Base-by-base conservation (phyloP, 2,329 filamentous ascomycete genomes). In the Exophiala xenobiotica region DNA sequence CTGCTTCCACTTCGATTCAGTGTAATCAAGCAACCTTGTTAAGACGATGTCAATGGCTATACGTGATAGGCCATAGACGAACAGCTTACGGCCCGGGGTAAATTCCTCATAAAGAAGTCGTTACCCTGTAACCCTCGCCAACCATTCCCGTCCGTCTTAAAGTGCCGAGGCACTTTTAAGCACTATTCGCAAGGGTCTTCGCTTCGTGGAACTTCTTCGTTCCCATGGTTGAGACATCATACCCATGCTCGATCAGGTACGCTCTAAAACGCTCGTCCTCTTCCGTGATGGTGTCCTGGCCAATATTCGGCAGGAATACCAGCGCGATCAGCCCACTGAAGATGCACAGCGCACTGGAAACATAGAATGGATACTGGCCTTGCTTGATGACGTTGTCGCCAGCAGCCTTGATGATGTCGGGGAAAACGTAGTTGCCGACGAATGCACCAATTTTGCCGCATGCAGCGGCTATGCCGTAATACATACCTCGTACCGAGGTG, bases 301-400 rank as follows among this genome's bases (percentile, higher is more conserved):
- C 83, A 54, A 96, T 86, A 41, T 88, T 73, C 0, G 91, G 91
- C 43, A 96, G 69, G 51, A 80, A 78, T 61, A 90, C 80, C 6
- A 86, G 72, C 1, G 82, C 81, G 22, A 91, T 67, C 7, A 73
- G 69, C 0, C 88, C 89, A 2, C 83, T 85, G 42, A 96, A 74
- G n/a, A 95, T 69, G 60, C 88, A 93, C 49, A 96, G 69, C 19
- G 80, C 75, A 31, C 85, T 87, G 1, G 85, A 85, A n/a, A 96
- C 88, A 68, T 84, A 96, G 73, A 96, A 96, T 0, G 90, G 90
- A 60, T 95, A 90, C 66, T 96, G 90, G 1, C 88, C 88, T 4
- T 78, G 76, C 16, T 80, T 77, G 16, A 79, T 71, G 0, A 70
- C 69, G 46, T 78, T 74, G 48, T 75, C 83, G 0, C 78, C 78